A percentile compares a stretch with the other conserved stretches of the same genome.
These are phyloP conservation scores for Halophytophthora batemanensis DNA, from an alignment of 352 stramenopile species.

Conservation along the genomic window DNA sequence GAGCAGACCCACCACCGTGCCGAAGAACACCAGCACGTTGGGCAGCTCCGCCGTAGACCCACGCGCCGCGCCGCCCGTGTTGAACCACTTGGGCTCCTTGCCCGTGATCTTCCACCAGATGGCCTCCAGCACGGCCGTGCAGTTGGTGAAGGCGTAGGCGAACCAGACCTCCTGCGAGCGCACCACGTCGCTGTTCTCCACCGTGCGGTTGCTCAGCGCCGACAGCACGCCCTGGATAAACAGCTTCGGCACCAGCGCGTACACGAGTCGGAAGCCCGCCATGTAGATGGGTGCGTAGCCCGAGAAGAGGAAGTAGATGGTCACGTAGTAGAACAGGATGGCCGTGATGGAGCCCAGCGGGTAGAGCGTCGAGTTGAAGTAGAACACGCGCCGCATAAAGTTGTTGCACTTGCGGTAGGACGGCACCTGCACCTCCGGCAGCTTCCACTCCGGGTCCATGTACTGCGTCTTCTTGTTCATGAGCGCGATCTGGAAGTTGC, in stretches of 20 bases:
- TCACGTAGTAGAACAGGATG: conserved; percentile 84
- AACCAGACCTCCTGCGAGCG: conserved; percentile 85
- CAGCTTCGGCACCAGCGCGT: conserved; percentile 78
- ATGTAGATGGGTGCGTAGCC: conserved; percentile 84
- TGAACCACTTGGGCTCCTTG: conserved; percentile 78
- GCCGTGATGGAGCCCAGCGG: conserved; percentile 75
- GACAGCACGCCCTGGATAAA: conserved; percentile 73
- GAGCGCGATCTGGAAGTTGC: conserved; percentile 81
- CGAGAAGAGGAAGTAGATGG: conserved; percentile 82
- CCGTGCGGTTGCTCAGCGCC: conserved; percentile 74
- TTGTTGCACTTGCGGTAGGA: conserved; percentile 59
- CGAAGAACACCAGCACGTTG: conserved; percentile 78
- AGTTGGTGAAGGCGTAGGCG: conserved; percentile 82
- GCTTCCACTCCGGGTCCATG: conserved; percentile 82
- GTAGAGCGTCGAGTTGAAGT: conserved; percentile 80
- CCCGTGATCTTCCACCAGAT: conserved; percentile 85
- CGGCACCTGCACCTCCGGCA: conserved; percentile 55
- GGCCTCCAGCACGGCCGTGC: conserved; percentile 65
- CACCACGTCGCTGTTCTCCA: conserved; percentile 84
- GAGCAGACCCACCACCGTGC: conserved; percentile 55
- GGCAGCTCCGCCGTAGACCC: conserved; percentile 67
- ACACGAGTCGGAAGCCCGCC: conserved; percentile 59
- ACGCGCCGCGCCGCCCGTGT: conserved; percentile 67
- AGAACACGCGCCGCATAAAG: conserved; percentile 80
- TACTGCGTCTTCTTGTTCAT: conserved; percentile 84